Base-by-base conservation (phyloP, 805 yeast species). In the Kregervanrija fluxuum region DNA sequence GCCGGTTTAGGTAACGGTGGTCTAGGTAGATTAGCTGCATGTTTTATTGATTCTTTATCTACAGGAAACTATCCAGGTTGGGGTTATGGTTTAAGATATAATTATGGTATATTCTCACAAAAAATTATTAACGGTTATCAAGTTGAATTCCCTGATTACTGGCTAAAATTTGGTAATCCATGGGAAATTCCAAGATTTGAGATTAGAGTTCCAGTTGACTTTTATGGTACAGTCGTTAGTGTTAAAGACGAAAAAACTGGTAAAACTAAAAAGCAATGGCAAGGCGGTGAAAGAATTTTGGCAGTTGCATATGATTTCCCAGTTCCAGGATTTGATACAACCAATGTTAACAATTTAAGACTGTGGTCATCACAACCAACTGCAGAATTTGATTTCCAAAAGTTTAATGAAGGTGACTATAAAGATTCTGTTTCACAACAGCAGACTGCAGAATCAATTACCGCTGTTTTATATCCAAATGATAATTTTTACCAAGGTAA, bases 1-100 rank as follows among this genome's bases (percentile, higher is more conserved):
- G 96, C 96, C 10, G 96, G 89, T 22, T 74, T 89, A 44, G 97
- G 97, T 57, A 90, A 90, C 59, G 97, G 97, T 60, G 97, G 97
- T 51, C 70, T 89, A 45, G 97, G 97, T 50, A 79, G 97, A 61
- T 72, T 89, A 59, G 96, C 96, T 16, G 96, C 96, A 15, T 90
- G 96, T 66, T 89, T 88, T 61, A 78, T 89, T 40, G 96, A 90
- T 67, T 87, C 96, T 1, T 69, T 89, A 61, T 79, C 93, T 33
- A 80, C 95, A 4, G 83, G 85, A 52, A 81, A 85, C 64, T 86
- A 85, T 63, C 88, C 95, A 13, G 95, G 95, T 42, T 89, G 97
- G 97, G 97, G 97, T 51, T 89, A 89, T 63, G 96, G 97, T 48
- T 70, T 89, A 54, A 82, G 95, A 61, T 89, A 89, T 68, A 88